Conservation (phyloP, 306 rosid genomes). For the Geum urbanum region DNA sequence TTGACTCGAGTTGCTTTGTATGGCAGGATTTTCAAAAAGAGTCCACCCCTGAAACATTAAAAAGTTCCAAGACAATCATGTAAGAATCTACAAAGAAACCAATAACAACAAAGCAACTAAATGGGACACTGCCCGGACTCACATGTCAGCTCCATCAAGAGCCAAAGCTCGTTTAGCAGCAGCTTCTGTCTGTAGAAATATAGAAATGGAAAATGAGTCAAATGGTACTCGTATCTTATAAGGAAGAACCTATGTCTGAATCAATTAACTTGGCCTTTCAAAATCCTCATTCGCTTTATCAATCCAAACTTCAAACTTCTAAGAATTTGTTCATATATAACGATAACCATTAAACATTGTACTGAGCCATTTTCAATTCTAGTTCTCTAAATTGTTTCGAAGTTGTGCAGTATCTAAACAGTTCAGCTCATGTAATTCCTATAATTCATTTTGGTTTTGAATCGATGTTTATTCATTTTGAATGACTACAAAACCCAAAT, state of each 20-base stretch:
- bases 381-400: neutral
- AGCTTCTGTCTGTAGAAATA: constrained; percentile 68
- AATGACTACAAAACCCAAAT: neutral
- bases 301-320: neutral
- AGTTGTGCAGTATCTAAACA: neutral
- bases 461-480: too few relatives aligned
- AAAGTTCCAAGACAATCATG: constrained; percentile 20
- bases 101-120: constrained; percentile 10
- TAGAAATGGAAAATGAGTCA: constrained; percentile 21
- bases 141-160: constrained; percentile 92
- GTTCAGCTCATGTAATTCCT: neutral
- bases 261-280: neutral
- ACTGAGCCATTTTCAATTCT: neutral
- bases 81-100: constrained; percentile 7
- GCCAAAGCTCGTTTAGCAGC: constrained; percentile 93
- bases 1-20: constrained; percentile 47
- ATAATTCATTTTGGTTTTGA: too few relatives aligned
- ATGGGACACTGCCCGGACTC: constrained; percentile 35
- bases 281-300: constrained; percentile 1
- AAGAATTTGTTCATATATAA: neutral
- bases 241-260: neutral
- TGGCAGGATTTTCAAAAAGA: constrained; percentile 75
- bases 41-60: constrained; percentile 72
- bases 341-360: neutral
- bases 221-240: neutral